Evolutionary conservation across 352 stramenopile genomes (phyloP).

Genomic region (Phytopythium aichiense): DNA sequence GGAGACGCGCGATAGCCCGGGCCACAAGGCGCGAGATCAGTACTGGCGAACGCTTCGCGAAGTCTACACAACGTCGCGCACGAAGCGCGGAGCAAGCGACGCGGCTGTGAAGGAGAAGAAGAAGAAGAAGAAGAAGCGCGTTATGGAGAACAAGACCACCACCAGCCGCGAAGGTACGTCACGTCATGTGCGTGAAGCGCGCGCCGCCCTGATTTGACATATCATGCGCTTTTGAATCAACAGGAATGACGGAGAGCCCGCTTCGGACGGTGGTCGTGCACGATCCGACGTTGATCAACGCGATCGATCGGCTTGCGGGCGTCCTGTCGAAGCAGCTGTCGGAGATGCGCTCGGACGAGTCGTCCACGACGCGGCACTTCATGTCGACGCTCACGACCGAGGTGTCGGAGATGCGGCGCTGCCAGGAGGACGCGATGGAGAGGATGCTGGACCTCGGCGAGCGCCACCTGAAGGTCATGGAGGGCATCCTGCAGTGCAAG

Average conservation of each 20-base stretch:
- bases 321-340: slow-evolving; percentile 47
- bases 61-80: slow-evolving; percentile 32
- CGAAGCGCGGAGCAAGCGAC: slow-evolving; percentile 1
- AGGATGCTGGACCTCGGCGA: slow-evolving; percentile 58
- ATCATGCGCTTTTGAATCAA: background rate
- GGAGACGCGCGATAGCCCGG: background rate
- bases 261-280: slow-evolving; percentile 35
- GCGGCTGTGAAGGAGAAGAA: slow-evolving; percentile 6
- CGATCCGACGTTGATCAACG: slow-evolving; percentile 52
- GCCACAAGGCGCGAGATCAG: background rate
- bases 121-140: slow-evolving; percentile 23
- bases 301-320: slow-evolving; percentile 51
- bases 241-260: background rate
- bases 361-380: slow-evolving; percentile 2
- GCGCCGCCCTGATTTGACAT: background rate
- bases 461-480: slow-evolving; percentile 56
- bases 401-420: slow-evolving; percentile 42
- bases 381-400: slow-evolving; percentile 16
- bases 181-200: slow-evolving; percentile 10
- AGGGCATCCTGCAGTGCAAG: slow-evolving; percentile 54
- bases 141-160: background rate
- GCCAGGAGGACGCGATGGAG: slow-evolving; percentile 37
- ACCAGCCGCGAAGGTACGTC: slow-evolving; percentile 1
- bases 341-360: slow-evolving; percentile 27
- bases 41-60: slow-evolving; percentile 56